A percentile compares a stretch with the other conserved stretches of the same genome.
These are phyloP conservation scores for Malassezia sp. DNA, from an alignment of 1,284 basidiomycete genomes.

Conservation along the genomic window DNA sequence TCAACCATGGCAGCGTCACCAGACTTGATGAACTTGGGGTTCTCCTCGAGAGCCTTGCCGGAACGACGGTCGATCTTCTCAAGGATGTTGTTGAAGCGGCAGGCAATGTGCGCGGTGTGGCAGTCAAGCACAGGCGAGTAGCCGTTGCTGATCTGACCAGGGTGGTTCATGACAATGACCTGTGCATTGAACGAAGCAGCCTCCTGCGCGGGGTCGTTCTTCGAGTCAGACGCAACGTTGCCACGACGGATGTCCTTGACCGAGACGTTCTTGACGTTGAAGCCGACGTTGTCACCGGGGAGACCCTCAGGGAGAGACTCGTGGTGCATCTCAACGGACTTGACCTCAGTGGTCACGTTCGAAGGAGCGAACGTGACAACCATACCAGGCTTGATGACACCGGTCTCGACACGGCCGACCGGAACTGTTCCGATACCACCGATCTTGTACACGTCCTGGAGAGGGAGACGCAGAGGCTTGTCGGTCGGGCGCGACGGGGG, in stretches of 20 bases:
- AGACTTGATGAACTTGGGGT: slow-evolving; percentile 73
- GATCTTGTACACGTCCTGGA: slow-evolving; percentile 99
- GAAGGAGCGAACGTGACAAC: slow-evolving; percentile 84
- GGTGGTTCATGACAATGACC: slow-evolving; percentile 99
- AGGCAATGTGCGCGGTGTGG: slow-evolving; percentile 99
- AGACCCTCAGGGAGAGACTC: slow-evolving; percentile 89
- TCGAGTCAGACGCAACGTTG: slow-evolving; percentile 97
- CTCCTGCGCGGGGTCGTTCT: slow-evolving; percentile 99
- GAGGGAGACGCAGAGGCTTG: slow-evolving; percentile 99
- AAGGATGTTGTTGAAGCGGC: slow-evolving; percentile 94
- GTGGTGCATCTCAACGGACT: slow-evolving; percentile 99
- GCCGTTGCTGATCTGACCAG: slow-evolving; percentile 96
- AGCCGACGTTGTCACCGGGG: slow-evolving; percentile 98
- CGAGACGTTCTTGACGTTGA: slow-evolving; percentile 87
- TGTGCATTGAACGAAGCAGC: slow-evolving; percentile 98
- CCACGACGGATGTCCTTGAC: slow-evolving; percentile 99
- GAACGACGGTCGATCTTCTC: slow-evolving; percentile 96
- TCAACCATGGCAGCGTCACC: slow-evolving; percentile 78
- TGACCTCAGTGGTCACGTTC: slow-evolving; percentile 99
- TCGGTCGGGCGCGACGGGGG: slow-evolving; percentile 91
- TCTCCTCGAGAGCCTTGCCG: slow-evolving; percentile 76
- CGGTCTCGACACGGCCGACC: slow-evolving; percentile 99
- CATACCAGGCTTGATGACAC: slow-evolving; percentile 99
- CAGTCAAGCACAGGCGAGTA: slow-evolving; percentile 98
- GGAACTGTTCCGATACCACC: slow-evolving; percentile 99